Percentiles rank a stretch among this genome's conserved stretches.
Evolutionary conservation across 148 eudicot species (phyloP).

Genomic region (Diospyros lotus): DNA sequence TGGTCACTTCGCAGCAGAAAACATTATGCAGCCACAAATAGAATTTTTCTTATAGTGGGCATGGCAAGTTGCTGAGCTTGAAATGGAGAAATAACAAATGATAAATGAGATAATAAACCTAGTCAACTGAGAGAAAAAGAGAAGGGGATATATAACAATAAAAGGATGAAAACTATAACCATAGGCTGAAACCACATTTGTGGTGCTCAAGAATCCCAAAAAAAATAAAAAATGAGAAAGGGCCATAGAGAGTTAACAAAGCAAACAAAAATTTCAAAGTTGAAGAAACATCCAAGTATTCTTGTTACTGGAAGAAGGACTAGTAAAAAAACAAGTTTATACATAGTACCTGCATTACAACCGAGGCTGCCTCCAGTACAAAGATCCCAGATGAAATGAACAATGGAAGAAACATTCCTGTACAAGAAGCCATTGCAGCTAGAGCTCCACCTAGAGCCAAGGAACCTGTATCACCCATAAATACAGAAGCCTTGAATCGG

Average conservation of each 20-base stretch:
- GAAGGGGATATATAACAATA: neutral
- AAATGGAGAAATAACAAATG: neutral
- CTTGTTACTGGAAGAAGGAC: neutral
- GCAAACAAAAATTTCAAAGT: neutral
- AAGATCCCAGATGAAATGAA: slow-evolving; percentile 74
- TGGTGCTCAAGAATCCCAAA: neutral
- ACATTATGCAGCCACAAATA: neutral
- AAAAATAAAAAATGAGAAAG: neutral
- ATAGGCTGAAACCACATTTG: too few species aligned
- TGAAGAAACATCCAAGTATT: neutral
- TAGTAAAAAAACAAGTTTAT: neutral
- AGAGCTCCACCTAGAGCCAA: slow-evolving; percentile 93
- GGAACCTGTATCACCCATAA: slow-evolving; percentile 89
- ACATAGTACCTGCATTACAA: slow-evolving; percentile 62
- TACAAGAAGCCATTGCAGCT: slow-evolving; percentile 93
- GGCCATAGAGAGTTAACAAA: neutral
- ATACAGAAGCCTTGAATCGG: slow-evolving; percentile 79
- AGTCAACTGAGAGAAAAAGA: neutral
- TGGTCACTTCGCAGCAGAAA: neutral
- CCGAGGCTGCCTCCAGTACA: slow-evolving; percentile 56
- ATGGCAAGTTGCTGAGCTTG: neutral
- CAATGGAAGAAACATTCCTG: slow-evolving; percentile 94
- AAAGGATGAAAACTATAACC: neutral
- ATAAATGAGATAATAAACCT: neutral
- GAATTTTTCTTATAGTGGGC: neutral